Conservation (phyloP, 345 rosid genomes). For the Capsella bursapastoris region DNA sequence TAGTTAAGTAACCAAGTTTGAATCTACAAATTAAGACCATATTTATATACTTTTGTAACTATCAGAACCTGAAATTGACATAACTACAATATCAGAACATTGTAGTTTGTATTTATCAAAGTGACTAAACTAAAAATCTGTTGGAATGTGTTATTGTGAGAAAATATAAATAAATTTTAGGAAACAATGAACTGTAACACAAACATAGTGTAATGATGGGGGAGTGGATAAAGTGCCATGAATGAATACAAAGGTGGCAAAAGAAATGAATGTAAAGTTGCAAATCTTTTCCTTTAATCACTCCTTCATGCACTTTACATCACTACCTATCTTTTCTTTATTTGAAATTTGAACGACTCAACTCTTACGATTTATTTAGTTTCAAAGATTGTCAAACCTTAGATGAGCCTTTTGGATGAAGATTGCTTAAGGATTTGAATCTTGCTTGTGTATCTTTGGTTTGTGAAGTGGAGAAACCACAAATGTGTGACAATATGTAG, state of each 20-base stretch:
- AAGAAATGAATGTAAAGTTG: background rate
- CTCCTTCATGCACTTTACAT: background rate
- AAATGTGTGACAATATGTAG: background rate
- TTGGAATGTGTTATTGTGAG: too few species aligned
- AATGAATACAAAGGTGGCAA: conserved; percentile 31
- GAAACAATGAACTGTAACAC: conserved; percentile 25
- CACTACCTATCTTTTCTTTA: background rate
- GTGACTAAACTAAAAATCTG: too few species aligned
- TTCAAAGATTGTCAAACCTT: too few species aligned
- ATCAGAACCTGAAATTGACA: too few species aligned
- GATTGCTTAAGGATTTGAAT: background rate
- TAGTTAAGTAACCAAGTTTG: background rate
- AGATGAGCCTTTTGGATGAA: too few species aligned
- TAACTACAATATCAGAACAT: too few species aligned
- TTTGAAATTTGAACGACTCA: background rate
- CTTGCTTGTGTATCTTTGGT: background rate
- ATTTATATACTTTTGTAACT: too few species aligned
- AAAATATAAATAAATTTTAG: background rate
- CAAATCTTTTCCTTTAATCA: background rate
- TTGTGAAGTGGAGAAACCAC: background rate
- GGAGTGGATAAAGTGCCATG: conserved; percentile 21
- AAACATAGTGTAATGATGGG: conserved; percentile 32
- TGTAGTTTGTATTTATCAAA: too few species aligned
- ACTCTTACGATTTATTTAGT: background rate
- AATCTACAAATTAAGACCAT: too few species aligned